Conservation (phyloP, 805 yeast genomes). For the Torulaspora delbrueckii region DNA sequence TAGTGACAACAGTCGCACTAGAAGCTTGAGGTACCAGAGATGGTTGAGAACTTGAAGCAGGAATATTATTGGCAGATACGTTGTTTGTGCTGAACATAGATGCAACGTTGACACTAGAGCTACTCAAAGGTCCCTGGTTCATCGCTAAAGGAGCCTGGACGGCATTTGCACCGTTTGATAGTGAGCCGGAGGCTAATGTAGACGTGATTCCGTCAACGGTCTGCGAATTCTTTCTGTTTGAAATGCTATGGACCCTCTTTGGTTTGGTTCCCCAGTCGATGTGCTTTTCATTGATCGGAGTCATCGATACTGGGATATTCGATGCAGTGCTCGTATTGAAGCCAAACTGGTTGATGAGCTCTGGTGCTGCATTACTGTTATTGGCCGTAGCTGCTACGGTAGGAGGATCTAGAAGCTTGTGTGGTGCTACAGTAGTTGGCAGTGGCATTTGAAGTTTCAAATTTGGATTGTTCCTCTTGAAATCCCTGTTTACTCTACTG, state of each 20-base stretch:
- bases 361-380: constrained; percentile 39
- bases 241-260: constrained; percentile 24
- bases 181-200: neutral
- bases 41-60: constrained; percentile 2
- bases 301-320: constrained; percentile 61
- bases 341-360: constrained; percentile 63
- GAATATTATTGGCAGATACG: neutral
- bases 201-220: constrained; percentile 6
- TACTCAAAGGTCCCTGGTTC: constrained; percentile 2
- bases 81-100: constrained; percentile 5
- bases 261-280: constrained; percentile 25
- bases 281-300: constrained; percentile 66
- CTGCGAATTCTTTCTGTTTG: constrained; percentile 18
- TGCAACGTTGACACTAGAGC: constrained; percentile 3
- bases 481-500: constrained; percentile 32
- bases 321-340: constrained; percentile 49
- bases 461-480: constrained; percentile 47
- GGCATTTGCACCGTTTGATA: neutral
- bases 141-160: neutral
- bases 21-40: neutral
- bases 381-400: constrained; percentile 7
- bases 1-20: neutral
- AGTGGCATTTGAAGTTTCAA: constrained; percentile 71
- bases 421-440: constrained; percentile 45
- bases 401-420: constrained; percentile 26